Percentiles rank a stretch among this genome's conserved stretches.
These are phyloP conservation scores for Rhizomucor pusillus DNA, from an alignment of 371 early-diverging fungal genomes.

Conservation along the genomic window DNA sequence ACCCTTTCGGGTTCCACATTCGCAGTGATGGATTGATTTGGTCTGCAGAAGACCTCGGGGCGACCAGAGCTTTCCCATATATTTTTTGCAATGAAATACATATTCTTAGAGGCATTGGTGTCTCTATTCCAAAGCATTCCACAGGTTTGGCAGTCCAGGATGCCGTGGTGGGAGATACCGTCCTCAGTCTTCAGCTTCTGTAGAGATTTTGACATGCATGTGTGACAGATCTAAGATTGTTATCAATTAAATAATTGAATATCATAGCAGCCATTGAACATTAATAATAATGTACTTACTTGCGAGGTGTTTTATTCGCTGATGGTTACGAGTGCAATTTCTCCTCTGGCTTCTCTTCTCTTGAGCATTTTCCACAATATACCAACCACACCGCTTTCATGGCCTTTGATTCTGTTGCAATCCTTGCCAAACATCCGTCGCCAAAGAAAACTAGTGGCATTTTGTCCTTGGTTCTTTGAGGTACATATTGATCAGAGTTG, in stretches of 20 bases:
- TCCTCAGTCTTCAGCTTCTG: not conserved
- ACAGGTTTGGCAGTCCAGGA: slow-evolving; percentile 4
- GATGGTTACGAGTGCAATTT: slow-evolving; percentile 1
- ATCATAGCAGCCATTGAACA: not conserved
- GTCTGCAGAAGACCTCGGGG: not conserved
- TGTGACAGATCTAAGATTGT: slow-evolving; percentile 3
- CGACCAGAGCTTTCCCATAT: slow-evolving; percentile 1
- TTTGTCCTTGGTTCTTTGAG: not conserved
- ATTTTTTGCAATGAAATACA: not conserved
- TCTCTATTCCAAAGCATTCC: slow-evolving; percentile 7
- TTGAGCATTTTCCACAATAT: slow-evolving; percentile 5
- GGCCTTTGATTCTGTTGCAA: not conserved
- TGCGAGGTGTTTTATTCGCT: slow-evolving; percentile 7
- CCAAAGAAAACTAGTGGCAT: slow-evolving; percentile 10
- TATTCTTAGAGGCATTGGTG: slow-evolving; percentile 5
- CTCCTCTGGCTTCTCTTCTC: slow-evolving; percentile 4
- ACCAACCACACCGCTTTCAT: slow-evolving; percentile 1
- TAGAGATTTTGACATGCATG: not conserved
- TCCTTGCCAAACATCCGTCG: slow-evolving; percentile 7
- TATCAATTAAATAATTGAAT: not conserved
- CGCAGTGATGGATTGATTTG: slow-evolving; percentile 2
- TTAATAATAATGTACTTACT: slow-evolving; percentile 1
- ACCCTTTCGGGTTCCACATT: slow-evolving; percentile 8
- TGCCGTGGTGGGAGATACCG: slow-evolving; percentile 6
- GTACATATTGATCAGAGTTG: not conserved